These are phyloP conservation scores for Colletotrichum tabaci DNA, from an alignment of 2,329 filamentous ascomycete species.

Conservation along the genomic window DNA sequence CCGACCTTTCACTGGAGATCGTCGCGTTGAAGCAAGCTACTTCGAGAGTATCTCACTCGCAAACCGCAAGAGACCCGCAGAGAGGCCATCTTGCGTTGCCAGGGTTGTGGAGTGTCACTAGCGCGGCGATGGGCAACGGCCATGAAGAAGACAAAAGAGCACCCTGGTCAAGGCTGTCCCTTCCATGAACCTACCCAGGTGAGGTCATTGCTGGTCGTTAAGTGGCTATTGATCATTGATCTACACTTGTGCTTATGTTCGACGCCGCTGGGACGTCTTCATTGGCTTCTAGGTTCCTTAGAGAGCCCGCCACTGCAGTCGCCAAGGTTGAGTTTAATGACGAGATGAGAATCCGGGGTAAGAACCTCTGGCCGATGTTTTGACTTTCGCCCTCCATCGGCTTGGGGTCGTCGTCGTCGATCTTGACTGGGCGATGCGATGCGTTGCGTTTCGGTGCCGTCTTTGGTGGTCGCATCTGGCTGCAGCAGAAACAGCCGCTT, in stretches of 20 bases:
- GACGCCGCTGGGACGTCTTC: constrained; percentile 21
- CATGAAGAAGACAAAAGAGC: background rate
- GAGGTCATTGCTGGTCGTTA: background rate
- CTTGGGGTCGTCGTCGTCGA: constrained; percentile 29
- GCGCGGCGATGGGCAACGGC: background rate
- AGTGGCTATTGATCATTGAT: too few species aligned
- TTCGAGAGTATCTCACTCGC: background rate
- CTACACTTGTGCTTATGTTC: background rate
- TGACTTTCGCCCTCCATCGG: constrained; percentile 38
- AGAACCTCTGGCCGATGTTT: constrained; percentile 33
- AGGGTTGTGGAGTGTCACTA: background rate
- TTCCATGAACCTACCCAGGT: background rate
- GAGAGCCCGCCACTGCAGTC: constrained; percentile 23
- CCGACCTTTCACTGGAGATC: background rate
- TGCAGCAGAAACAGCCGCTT: background rate
- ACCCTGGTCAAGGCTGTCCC: background rate
- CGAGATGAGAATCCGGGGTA: constrained; percentile 43
- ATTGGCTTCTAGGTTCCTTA: constrained; percentile 11
- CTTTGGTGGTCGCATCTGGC: constrained; percentile 10
- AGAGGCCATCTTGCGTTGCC: constrained; percentile 46
- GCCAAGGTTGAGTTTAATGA: constrained; percentile 37
- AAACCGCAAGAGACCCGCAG: constrained; percentile 28
- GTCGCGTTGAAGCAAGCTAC: constrained; percentile 43
- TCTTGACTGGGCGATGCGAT: constrained; percentile 25
- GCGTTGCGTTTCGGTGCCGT: constrained; percentile 22